Base-by-base conservation (phyloP, 2,329 filamentous ascomycete genomes). In the Epichloe uncinata region DNA sequence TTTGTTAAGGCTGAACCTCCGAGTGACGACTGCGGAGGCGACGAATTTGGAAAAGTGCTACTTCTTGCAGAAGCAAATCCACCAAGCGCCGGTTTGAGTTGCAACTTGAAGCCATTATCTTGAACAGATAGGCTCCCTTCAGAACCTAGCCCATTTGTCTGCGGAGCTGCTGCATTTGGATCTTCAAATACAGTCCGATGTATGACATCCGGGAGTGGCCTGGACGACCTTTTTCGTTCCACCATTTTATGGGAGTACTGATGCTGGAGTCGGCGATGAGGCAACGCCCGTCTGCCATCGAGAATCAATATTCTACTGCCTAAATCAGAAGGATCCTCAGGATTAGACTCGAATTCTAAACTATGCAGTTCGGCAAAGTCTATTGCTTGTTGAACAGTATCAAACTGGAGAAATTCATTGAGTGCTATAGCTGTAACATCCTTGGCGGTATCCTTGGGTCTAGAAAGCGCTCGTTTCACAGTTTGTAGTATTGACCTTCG, bases 361-460 rank as follows among this genome's bases (percentile, higher is more conserved):
- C 71, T 71, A 51, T 81, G 77, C n/a, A 73, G 64, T 56, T 78
- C 73, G 0, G 79, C 79, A 62, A 87, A 82, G 1, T 74, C 70
- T 15, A 84, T 71, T 8, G 85, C 82, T 51, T 88, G 80, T 34
- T 76, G 66, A 50, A 83, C 74, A 0, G 76, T 79, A 54, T 87
- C 85, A 55, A 87, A 89, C 15, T 73, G 70, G n/a, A 84, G 67
- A 53, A 77, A 75, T 8, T 64, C 66, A 57, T 81, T 81, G 26
- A 84, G 63, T 5, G 71, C 72, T 0, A 68, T 62, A 0, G 78
- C 71, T 1, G 78, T 82, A 43, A 83, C 73, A 54, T 84, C 80
- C 55, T 76, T 79, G 2, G 79, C 73, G 5, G 73, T 70, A 47
- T 76, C 74, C 52, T 77, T 72, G 22, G 76, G 75, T 50, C 79